phyloP scores from a whole-genome alignment of 2,329 filamentous ascomycete genomes.

The Cladophialophora immunda region DNA sequence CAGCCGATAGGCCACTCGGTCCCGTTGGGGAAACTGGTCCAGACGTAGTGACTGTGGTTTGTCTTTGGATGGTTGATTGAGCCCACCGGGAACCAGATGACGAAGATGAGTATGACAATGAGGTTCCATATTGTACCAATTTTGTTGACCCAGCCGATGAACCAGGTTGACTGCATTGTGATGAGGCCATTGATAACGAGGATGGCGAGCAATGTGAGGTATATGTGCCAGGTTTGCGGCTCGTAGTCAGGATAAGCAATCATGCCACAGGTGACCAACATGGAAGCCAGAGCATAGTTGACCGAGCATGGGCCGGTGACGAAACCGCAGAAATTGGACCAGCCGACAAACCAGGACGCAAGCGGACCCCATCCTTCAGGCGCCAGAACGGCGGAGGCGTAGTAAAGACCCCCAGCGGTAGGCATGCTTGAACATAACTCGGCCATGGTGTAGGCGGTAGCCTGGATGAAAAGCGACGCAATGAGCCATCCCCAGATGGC shows the following conservation, averaged over 20 bases:
- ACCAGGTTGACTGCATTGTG: slow-evolving; percentile 47
- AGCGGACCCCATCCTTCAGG: slow-evolving; percentile 43
- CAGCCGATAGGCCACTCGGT: slow-evolving; percentile 46
- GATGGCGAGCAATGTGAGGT: slow-evolving; percentile 45
- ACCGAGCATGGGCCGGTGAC: slow-evolving; percentile 45
- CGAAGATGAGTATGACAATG: slow-evolving; percentile 45
- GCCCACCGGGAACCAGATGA: slow-evolving; percentile 48
- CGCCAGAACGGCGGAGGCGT: slow-evolving; percentile 45
- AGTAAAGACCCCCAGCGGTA: slow-evolving; percentile 48
- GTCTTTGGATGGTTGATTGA: slow-evolving; percentile 45
- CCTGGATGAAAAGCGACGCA: slow-evolving; percentile 45
- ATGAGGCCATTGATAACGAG: slow-evolving; percentile 46
- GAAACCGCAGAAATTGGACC: slow-evolving; percentile 46
- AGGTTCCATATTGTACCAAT: slow-evolving; percentile 45
- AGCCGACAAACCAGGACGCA: slow-evolving; percentile 43
- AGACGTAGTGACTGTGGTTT: slow-evolving; percentile 46
- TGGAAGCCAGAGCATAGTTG: slow-evolving; percentile 48
- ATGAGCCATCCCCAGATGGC: slow-evolving; percentile 47
- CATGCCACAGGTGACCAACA: slow-evolving; percentile 47
- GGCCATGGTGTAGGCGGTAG: slow-evolving; percentile 48
- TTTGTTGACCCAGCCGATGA: slow-evolving; percentile 49
- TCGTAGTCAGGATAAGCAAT: slow-evolving; percentile 47
- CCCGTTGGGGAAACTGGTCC: slow-evolving; percentile 41
- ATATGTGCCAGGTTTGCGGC: slow-evolving; percentile 47
- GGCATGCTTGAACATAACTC: slow-evolving; percentile 48